Conservation (phyloP, 1,284 basidiomycete species). For the Cutaneotrichosporon sp. region DNA sequence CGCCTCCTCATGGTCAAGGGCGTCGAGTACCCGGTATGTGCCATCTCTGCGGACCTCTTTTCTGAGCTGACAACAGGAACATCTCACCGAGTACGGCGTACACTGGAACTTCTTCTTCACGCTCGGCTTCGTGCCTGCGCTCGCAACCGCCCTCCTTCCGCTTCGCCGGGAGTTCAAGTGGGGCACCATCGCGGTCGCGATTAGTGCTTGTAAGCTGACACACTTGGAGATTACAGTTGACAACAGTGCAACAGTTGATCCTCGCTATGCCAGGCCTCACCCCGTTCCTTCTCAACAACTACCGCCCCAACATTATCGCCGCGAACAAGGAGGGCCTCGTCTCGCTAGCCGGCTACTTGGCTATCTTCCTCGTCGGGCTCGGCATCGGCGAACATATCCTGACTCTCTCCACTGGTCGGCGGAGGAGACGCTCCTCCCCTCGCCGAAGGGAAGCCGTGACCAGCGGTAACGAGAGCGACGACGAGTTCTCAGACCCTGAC, state of each 20-base stretch:
- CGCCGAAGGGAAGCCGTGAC: conserved; percentile 4
- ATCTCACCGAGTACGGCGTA: conserved; percentile 90
- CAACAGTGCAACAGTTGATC: conserved; percentile 66
- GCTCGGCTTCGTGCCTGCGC: conserved; percentile 72
- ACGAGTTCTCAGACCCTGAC: conserved; percentile 14
- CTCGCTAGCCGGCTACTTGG: conserved; percentile 81
- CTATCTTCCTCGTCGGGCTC: conserved; percentile 83
- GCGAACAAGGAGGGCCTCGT: conserved; percentile 90
- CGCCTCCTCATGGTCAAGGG: conserved; percentile 87
- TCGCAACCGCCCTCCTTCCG: conserved; percentile 70
- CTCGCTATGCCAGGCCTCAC: conserved; percentile 63
- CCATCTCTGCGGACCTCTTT: neutral
- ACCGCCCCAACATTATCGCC: conserved; percentile 65
- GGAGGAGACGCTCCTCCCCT: conserved; percentile 5
- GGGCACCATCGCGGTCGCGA: conserved; percentile 62
- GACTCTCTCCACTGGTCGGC: conserved; percentile 57
- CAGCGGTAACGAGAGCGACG: conserved; percentile 12
- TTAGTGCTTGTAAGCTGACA: neutral
- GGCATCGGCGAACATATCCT: conserved; percentile 77
- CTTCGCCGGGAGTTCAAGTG: conserved; percentile 62
- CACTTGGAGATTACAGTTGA: neutral
- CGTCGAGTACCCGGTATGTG: conserved; percentile 80
- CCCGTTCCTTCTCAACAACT: conserved; percentile 64
- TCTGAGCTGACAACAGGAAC: conserved; percentile 65
- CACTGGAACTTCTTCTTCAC: conserved; percentile 99